Evolutionary conservation across 495 filamentous ascomycete species (phyloP).

Genomic region (Parathielavia hyrcaniae): DNA sequence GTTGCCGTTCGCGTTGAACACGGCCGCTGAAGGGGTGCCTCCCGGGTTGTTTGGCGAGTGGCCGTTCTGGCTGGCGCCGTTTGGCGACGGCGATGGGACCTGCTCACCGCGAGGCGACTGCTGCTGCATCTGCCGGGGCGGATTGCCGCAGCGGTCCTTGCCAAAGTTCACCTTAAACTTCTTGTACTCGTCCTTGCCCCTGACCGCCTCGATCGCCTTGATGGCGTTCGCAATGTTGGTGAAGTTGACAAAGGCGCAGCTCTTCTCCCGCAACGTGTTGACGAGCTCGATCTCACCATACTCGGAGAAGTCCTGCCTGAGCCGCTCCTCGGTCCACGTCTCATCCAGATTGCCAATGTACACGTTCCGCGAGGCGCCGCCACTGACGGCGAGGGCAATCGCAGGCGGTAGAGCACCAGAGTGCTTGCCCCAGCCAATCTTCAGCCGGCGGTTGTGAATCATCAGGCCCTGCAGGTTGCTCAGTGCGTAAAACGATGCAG

Average conservation of each 20-base stretch:
- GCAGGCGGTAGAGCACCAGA: slow-evolving; percentile 94
- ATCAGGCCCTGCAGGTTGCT: slow-evolving; percentile 96
- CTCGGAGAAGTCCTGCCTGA: slow-evolving; percentile 94
- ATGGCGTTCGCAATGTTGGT: slow-evolving; percentile 99
- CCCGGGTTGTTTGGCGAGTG: slow-evolving; percentile 43
- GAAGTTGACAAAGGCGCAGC: slow-evolving; percentile 98
- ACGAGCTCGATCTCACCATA: slow-evolving; percentile 98
- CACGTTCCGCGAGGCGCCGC: slow-evolving; percentile 91
- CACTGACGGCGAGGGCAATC: slow-evolving; percentile 92
- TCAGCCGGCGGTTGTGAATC: slow-evolving; percentile 96
- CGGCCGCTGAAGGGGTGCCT: slow-evolving; percentile 44
- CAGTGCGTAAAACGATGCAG: slow-evolving; percentile 93
- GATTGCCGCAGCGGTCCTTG: slow-evolving; percentile 96
- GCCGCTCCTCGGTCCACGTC: slow-evolving; percentile 89
- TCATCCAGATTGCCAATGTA: slow-evolving; percentile 98
- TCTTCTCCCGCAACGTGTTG: slow-evolving; percentile 95
- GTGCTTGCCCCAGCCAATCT: slow-evolving; percentile 99
- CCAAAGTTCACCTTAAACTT: slow-evolving; percentile 99
- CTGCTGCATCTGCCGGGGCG: slow-evolving; percentile 75
- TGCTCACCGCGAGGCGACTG: slow-evolving; percentile 46
- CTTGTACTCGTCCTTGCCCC: slow-evolving; percentile 90
- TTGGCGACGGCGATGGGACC: slow-evolving; percentile 63
- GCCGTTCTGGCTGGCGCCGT: slow-evolving; percentile 51
- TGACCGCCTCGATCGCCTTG: slow-evolving; percentile 95
- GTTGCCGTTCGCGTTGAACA: slow-evolving; percentile 79